Evolutionary conservation across 805 yeast genomes (phyloP).

Genomic region (Ogataea wickerhamii): DNA sequence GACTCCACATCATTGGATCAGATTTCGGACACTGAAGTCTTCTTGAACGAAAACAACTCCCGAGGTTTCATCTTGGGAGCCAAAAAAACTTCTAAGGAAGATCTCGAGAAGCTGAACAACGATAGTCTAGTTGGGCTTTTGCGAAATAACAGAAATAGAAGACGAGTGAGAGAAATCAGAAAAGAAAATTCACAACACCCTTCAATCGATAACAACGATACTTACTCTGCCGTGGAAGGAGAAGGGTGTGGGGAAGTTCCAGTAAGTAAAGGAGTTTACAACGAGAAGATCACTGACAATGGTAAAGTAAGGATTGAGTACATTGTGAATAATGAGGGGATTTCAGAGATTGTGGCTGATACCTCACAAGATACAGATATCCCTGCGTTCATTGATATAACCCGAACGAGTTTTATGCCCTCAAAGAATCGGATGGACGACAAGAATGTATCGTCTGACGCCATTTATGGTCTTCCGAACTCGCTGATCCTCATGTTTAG

Average conservation of each 20-base stretch:
- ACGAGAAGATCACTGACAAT: constrained; percentile 40
- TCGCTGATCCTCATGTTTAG: constrained; percentile 70
- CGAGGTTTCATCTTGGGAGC: constrained; percentile 32
- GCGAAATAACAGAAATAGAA: constrained; percentile 11
- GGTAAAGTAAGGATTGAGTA: constrained; percentile 48
- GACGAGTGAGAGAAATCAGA: constrained; percentile 6
- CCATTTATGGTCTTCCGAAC: constrained; percentile 80
- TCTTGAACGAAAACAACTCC: constrained; percentile 34
- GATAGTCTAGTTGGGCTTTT: constrained; percentile 26
- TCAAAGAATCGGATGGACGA: constrained; percentile 45
- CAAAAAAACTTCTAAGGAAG: constrained; percentile 24
- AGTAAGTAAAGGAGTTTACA: constrained; percentile 32
- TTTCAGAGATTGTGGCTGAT: constrained; percentile 5
- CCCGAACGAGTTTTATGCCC: constrained; percentile 38
- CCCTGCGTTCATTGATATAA: constrained; percentile 42
- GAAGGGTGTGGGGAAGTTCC: background rate
- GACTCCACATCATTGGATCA: constrained; percentile 60
- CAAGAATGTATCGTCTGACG: constrained; percentile 67
- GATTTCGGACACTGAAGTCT: constrained; percentile 33
- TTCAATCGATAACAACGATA: background rate
- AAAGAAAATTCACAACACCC: constrained; percentile 8
- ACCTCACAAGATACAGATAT: constrained; percentile 17
- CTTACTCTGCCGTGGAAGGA: background rate
- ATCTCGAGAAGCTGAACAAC: constrained; percentile 22
- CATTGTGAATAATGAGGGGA: constrained; percentile 32